Percentiles rank a stretch among this genome's conserved stretches.
Evolutionary conservation across 148 eudicot species (phyloP).

Genomic region (Drosera capensis): DNA sequence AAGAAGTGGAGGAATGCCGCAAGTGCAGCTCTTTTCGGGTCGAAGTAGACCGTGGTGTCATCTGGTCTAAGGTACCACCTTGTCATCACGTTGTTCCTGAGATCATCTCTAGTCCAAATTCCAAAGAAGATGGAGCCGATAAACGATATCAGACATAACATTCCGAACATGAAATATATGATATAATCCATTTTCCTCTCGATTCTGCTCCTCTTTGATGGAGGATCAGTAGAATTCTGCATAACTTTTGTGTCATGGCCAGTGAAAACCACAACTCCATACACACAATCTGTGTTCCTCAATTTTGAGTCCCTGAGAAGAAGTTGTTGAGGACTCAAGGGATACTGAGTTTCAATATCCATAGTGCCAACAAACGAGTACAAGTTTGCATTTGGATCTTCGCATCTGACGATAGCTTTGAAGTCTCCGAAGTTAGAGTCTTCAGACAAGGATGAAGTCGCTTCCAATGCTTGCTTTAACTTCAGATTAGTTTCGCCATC

Average conservation of each 20-base stretch:
- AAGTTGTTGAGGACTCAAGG: slow-evolving; percentile 74
- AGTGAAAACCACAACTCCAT: slow-evolving; percentile 81
- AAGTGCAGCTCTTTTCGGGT: slow-evolving; percentile 32
- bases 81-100: slow-evolving; percentile 28
- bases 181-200: slow-evolving; percentile 89
- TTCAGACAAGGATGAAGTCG: slow-evolving; percentile 44
- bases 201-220: slow-evolving; percentile 84
- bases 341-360: slow-evolving; percentile 54
- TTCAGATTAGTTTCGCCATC: slow-evolving; percentile 97
- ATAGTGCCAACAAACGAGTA: slow-evolving; percentile 74
- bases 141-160: slow-evolving; percentile 43
- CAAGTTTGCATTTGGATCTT: slow-evolving; percentile 91
- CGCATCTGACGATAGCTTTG: slow-evolving; percentile 62
- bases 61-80: slow-evolving; percentile 92
- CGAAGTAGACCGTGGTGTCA: slow-evolving; percentile 27
- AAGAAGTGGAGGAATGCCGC: slow-evolving; percentile 67
- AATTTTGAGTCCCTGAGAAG: slow-evolving; percentile 83
- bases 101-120: slow-evolving; percentile 45
- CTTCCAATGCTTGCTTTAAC: slow-evolving; percentile 73
- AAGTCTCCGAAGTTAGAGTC: slow-evolving; percentile 43
- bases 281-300: slow-evolving; percentile 70
- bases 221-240: slow-evolving; percentile 84
- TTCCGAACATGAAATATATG: slow-evolving; percentile 53
- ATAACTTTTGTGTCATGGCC: slow-evolving; percentile 92
- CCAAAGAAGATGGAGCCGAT: slow-evolving; percentile 76